Base-by-base conservation (phyloP, 306 rosid species). In the Citrullus amarus region DNA sequence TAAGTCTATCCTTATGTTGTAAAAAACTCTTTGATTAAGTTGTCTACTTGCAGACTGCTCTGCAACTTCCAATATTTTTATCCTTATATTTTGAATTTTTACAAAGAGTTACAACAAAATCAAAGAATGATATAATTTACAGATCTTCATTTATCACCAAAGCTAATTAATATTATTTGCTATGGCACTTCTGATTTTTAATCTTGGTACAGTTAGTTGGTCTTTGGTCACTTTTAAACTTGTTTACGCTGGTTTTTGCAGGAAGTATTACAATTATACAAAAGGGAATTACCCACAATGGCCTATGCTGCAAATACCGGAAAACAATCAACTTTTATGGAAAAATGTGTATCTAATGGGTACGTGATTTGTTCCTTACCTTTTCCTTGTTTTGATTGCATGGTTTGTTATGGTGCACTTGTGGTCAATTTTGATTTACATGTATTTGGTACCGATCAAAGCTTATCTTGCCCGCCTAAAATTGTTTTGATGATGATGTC, bases 231-330 rank as follows among this genome's bases (percentile, higher is more conserved):
- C 20, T 61, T 22, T 58, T 53, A 72, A 79, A 77, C 65, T 28
- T 44, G 55, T 28, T 22, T 16, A 9, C 28, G 17, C 2, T 82
- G 83, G 55, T 46, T 69, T 48, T 82, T 83, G 83, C 82, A 93
- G 98, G 91, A 91, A 65, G 93, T 91, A 56, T 85, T 93, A 9
- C 79, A 88, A 36, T 38, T 93, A 87, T 93, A 91, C 65, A 84
- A 38, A 82, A 86, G 71, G 74, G 98, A 93, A 88, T 89, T 93
- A 39, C 98, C 98, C 38, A 85, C 89, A 6, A 93, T 93, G 98
- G 92, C 86, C 74, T 93, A 81, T 85, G 98, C 98, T 69, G 96
- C 98, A 1, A 90, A 93, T 86, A 91, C 98, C 0, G 98, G 98
- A 84, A 93, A 91, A 76, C 80, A 87, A 77, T 91, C 98, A 1